Percentiles rank a stretch among this genome's conserved stretches.
Evolutionary conservation across 352 stramenopile species (phyloP).

Genomic region (Saprolegnia parasitica): DNA sequence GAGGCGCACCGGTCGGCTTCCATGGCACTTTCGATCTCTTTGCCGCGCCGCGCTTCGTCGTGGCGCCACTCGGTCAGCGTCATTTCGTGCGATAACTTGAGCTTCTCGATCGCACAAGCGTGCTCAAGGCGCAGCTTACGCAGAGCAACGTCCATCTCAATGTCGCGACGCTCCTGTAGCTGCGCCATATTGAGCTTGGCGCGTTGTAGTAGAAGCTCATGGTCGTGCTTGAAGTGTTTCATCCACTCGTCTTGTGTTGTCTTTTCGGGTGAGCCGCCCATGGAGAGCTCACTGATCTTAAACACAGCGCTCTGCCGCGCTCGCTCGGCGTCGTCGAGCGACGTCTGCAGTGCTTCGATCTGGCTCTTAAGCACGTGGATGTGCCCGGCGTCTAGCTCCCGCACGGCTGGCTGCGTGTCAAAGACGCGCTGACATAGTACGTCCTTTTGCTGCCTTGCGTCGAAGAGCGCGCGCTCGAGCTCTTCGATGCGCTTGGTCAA

Average conservation of each 20-base stretch:
- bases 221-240: conserved; percentile 62
- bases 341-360: background rate
- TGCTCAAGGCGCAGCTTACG: conserved; percentile 47
- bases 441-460: background rate
- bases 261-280: conserved; percentile 28
- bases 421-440: background rate
- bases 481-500: conserved; percentile 8
- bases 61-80: conserved; percentile 31
- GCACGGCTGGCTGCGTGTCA: background rate
- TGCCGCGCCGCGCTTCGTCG: conserved; percentile 31
- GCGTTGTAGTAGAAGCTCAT: conserved; percentile 56
- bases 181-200: conserved; percentile 50
- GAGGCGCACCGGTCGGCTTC: conserved; percentile 64
- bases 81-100: conserved; percentile 47
- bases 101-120: conserved; percentile 42
- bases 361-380: background rate
- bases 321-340: conserved; percentile 46
- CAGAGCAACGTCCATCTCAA: conserved; percentile 48
- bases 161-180: conserved; percentile 44
- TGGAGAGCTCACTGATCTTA: conserved; percentile 58
- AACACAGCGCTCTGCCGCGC: conserved; percentile 54
- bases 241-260: conserved; percentile 36
- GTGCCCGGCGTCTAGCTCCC: background rate
- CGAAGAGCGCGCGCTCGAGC: background rate
- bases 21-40: conserved; percentile 34